Percentiles rank a stretch among this genome's conserved stretches.
Evolutionary conservation across 1,284 basidiomycete genomes (phyloP).

Genomic region (Mycosarcoma mackinlayi): DNA sequence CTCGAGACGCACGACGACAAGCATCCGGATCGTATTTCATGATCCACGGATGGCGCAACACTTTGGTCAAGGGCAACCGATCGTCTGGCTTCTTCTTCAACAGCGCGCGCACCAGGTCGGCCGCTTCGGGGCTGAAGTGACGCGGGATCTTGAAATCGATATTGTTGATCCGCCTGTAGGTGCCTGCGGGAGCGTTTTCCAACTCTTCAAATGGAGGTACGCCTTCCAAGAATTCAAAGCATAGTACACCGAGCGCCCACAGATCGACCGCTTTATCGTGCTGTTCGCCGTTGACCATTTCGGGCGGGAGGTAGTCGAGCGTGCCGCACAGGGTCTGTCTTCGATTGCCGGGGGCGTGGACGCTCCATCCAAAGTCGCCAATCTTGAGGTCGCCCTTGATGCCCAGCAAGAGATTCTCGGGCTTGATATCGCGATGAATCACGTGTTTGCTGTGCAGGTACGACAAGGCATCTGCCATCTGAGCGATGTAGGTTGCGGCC

Average conservation of each 20-base stretch:
- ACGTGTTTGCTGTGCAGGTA: constrained; percentile 97
- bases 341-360: constrained; percentile 92
- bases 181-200: constrained; percentile 73
- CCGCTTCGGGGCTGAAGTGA: constrained; percentile 55
- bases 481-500: constrained; percentile 86
- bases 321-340: constrained; percentile 93
- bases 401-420: constrained; percentile 93
- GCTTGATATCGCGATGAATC: constrained; percentile 99
- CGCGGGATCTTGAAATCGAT: constrained; percentile 60
- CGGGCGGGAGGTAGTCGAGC: constrained; percentile 95
- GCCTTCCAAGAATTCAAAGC: constrained; percentile 93
- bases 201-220: constrained; percentile 88
- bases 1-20: constrained; percentile 49
- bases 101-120: constrained; percentile 72
- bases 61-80: constrained; percentile 82
- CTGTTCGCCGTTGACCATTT: constrained; percentile 93
- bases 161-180: constrained; percentile 58
- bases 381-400: constrained; percentile 98
- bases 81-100: constrained; percentile 86
- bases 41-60: constrained; percentile 92
- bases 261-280: constrained; percentile 91
- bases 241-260: constrained; percentile 96
- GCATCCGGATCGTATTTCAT: constrained; percentile 75
- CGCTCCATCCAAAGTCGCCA: constrained; percentile 98
- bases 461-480: constrained; percentile 94